phyloP scores from a whole-genome alignment of 176 grass and related monocot species.

The Canna indica region DNA sequence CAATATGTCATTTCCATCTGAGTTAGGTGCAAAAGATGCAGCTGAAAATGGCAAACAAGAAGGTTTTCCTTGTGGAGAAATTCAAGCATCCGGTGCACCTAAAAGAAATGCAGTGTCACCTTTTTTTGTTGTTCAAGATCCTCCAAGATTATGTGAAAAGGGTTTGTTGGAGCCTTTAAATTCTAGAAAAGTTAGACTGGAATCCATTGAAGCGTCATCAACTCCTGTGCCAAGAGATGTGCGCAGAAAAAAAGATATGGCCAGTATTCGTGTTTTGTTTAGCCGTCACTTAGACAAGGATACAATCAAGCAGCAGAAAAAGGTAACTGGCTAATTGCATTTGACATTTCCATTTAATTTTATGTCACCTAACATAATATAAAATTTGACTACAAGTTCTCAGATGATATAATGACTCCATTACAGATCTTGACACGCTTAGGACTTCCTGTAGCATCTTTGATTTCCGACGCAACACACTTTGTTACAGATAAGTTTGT shows the following conservation, averaged over 20 bases:
- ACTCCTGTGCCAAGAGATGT: constrained; percentile 33
- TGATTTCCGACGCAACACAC: constrained; percentile 67
- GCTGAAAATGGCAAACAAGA: not conserved
- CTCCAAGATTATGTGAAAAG: constrained; percentile 36
- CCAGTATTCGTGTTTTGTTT: constrained; percentile 48
- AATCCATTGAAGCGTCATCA: constrained; percentile 27
- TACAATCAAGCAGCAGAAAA: constrained; percentile 72
- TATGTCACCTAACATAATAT: constrained; percentile 1
- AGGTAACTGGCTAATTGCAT: constrained; percentile 36
- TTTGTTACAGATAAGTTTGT: constrained; percentile 70
- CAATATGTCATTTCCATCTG: not conserved
- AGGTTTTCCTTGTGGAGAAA: constrained; percentile 3
- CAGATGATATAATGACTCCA: not conserved
- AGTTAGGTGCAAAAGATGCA: not conserved
- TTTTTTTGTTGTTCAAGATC: constrained; percentile 49
- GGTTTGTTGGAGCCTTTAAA: constrained; percentile 30
- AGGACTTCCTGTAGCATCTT: constrained; percentile 42
- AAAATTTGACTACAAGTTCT: not conserved
- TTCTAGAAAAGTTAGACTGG: constrained; percentile 43
- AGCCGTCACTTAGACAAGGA: constrained; percentile 72
- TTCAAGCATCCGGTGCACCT: constrained; percentile 5
- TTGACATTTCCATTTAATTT: constrained; percentile 15
- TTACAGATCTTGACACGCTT: constrained; percentile 63
- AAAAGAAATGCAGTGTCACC: constrained; percentile 49
- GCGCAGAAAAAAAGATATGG: constrained; percentile 52